phyloP scores from a whole-genome alignment of 305 asterid genomes.

The Fraxinus baroniana region DNA sequence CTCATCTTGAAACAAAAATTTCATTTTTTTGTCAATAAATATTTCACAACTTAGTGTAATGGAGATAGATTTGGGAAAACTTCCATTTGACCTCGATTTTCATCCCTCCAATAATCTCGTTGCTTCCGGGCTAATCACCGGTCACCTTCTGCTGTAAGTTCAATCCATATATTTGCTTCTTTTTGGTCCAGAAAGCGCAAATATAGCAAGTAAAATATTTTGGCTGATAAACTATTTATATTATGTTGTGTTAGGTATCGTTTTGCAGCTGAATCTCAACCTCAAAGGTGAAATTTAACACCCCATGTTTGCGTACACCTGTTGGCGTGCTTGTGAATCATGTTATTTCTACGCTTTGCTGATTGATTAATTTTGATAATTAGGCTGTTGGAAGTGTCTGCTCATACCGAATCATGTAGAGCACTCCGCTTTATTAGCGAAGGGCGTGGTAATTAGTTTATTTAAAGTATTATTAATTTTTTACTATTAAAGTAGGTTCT shows the following conservation, averaged over 20 bases:
- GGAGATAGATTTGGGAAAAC: slow-evolving; percentile 68
- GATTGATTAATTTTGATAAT: slow-evolving; percentile 16
- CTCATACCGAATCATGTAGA: slow-evolving; percentile 87
- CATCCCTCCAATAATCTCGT: slow-evolving; percentile 72
- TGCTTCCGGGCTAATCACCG: slow-evolving; percentile 77
- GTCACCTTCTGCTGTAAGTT: slow-evolving; percentile 66
- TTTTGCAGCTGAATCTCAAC: slow-evolving; percentile 58
- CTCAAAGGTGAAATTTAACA: slow-evolving; percentile 47
- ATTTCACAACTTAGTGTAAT: slow-evolving; percentile 13
- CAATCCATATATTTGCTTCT: background rate
- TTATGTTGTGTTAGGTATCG: slow-evolving; percentile 46
- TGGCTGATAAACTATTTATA: background rate
- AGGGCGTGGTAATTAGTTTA: slow-evolving; percentile 61
- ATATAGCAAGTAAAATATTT: background rate
- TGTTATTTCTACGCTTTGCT: background rate
- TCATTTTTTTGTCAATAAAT: too few species aligned
- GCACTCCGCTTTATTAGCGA: slow-evolving; percentile 76
- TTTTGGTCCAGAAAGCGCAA: background rate
- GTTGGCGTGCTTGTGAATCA: background rate
- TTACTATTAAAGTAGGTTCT: background rate
- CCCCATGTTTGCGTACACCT: background rate
- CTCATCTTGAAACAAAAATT: too few species aligned
- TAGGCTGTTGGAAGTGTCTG: slow-evolving; percentile 70
- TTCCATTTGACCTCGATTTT: slow-evolving; percentile 77
- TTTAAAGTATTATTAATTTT: background rate